Evolutionary conservation across 805 yeast genomes (phyloP).

Genomic region (Kluyveromyces wickerhamii): DNA sequence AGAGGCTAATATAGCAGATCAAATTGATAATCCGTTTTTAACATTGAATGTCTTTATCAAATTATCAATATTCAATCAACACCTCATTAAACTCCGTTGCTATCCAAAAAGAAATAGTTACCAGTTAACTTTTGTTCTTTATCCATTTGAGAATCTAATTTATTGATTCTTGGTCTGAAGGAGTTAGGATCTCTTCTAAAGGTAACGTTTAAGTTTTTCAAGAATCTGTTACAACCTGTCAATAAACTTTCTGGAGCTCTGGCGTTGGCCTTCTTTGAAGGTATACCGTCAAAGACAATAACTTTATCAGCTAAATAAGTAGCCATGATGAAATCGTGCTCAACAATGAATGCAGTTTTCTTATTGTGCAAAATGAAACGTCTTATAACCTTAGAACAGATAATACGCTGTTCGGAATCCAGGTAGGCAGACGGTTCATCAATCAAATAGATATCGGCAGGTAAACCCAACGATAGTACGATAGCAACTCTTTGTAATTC

Average conservation of each 20-base stretch:
- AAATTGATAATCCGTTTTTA: too few species aligned
- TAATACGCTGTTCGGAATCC: conserved; percentile 99
- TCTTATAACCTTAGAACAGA: conserved; percentile 97
- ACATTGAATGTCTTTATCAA: too few species aligned
- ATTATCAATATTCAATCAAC: too few species aligned
- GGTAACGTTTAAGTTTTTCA: conserved; percentile 94
- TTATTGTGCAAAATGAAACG: conserved; percentile 92
- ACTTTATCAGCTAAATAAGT: conserved; percentile 98
- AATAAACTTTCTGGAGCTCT: conserved; percentile 85
- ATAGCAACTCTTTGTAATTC: conserved; percentile 99
- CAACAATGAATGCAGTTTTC: conserved; percentile 98
- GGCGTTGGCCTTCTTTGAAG: conserved; percentile 80
- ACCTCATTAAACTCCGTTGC: conserved; percentile 34
- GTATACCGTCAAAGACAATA: conserved; percentile 94
- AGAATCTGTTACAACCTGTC: conserved; percentile 95
- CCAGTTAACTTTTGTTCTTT: conserved; percentile 91
- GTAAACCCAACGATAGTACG: conserved; percentile 85
- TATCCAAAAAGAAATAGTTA: conserved; percentile 93
- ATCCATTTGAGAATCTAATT: conserved; percentile 97
- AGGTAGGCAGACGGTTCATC: conserved; percentile 99
- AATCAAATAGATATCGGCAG: conserved; percentile 92
- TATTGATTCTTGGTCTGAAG: conserved; percentile 97
- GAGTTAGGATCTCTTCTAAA: conserved; percentile 99
- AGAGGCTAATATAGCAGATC: too few species aligned
- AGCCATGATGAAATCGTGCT: conserved; percentile 99